Conservation (phyloP, 306 rosid genomes). For the Trifolium dubium region DNA sequence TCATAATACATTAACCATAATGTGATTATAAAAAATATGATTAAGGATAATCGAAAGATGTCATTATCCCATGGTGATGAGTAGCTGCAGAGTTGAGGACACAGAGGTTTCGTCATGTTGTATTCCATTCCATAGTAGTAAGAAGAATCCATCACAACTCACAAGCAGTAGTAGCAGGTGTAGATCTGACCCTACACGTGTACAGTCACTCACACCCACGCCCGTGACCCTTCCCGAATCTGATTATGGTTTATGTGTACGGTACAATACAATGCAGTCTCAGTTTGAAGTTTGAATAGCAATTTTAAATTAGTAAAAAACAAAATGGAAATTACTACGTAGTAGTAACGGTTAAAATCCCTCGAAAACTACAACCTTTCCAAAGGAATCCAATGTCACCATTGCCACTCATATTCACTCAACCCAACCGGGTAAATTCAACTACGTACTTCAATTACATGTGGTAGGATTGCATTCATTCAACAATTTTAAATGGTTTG, state of each 20-base stretch:
- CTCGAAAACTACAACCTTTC: neutral
- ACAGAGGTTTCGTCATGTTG: neutral
- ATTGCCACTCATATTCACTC: no score
- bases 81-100: neutral
- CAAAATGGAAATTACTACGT: neutral
- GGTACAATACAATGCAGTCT: neutral
- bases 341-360: neutral
- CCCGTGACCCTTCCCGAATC: neutral
- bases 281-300: neutral
- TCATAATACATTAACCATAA: no score
- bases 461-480: no score
- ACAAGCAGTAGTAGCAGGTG: no score
- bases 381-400: neutral
- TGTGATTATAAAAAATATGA: no score
- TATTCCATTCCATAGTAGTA: neutral
- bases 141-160: neutral
- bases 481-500: no score
- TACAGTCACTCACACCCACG: neutral
- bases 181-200: conserved; percentile 5
- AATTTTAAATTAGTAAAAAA: no score
- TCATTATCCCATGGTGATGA: neutral
- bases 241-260: neutral
- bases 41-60: neutral
- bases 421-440: neutral
- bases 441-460: neutral